These are phyloP conservation scores for Hippophae rhamnoides DNA, from an alignment of 306 rosid genomes.

Conservation along the genomic window DNA sequence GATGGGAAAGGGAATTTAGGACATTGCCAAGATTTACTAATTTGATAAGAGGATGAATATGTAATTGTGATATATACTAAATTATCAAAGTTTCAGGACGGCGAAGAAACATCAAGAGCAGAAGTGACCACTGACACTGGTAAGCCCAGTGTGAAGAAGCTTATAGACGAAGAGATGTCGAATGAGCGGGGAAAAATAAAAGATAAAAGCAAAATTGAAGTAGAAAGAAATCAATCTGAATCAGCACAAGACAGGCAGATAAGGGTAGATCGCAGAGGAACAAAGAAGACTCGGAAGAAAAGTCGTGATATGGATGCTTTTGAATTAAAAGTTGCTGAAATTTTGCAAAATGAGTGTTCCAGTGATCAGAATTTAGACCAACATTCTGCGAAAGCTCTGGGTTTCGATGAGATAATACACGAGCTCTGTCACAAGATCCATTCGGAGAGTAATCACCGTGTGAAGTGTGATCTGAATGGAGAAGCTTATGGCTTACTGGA, in stretches of 20 bases:
- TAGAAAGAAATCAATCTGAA: constrained; percentile 31
- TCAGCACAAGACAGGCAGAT: constrained; percentile 28
- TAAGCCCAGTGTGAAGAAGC: constrained; percentile 91
- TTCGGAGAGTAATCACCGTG: constrained; percentile 28
- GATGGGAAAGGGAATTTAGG: neutral
- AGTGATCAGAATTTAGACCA: constrained; percentile 35
- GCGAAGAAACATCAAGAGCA: constrained; percentile 25
- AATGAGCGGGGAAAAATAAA: constrained; percentile 38
- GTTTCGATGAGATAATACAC: constrained; percentile 60
- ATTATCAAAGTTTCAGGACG: constrained; percentile 43
- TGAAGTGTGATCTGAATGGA: constrained; percentile 33
- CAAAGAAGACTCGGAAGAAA: constrained; percentile 44
- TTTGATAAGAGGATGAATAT: constrained; percentile 8
- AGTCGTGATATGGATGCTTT: constrained; percentile 44
- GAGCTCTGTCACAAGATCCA: constrained; percentile 48
- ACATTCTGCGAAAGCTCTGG: constrained; percentile 35
- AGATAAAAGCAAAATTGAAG: constrained; percentile 20
- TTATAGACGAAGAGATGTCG: constrained; percentile 90
- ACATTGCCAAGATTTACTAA: neutral
- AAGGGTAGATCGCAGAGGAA: constrained; percentile 35
- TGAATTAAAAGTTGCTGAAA: constrained; percentile 32
- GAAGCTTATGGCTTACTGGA: constrained; percentile 31
- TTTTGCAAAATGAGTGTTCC: constrained; percentile 30
- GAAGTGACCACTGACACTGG: constrained; percentile 23
- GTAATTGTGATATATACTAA: constrained; percentile 15